Evolutionary conservation across 2,329 filamentous ascomycete genomes (phyloP).

Genomic region (Talaromyces albobiverticillius): DNA sequence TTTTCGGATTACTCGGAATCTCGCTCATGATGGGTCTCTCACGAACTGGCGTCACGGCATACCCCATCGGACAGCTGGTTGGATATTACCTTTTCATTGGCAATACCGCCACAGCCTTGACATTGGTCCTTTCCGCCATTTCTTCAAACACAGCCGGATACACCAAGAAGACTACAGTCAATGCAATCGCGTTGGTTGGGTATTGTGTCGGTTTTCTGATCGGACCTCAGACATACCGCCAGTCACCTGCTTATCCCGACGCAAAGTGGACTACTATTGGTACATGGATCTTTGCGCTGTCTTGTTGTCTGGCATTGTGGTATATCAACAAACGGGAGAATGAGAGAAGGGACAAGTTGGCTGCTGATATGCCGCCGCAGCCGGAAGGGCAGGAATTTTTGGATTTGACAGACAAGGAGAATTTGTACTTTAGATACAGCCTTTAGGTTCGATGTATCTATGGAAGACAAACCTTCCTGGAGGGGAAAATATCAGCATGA

Average conservation of each 20-base stretch:
- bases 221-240: not conserved
- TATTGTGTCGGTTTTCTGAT: not conserved
- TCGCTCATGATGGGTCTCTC: not conserved
- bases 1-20: not conserved
- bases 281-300: not conserved
- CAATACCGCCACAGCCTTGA: not conserved
- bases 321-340: not conserved
- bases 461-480: too few relatives aligned
- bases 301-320: not conserved
- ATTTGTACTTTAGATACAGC: slow-evolving; percentile 1
- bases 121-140: not conserved
- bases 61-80: not conserved
- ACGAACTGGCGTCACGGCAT: not conserved
- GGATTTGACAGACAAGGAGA: slow-evolving; percentile 31
- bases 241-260: not conserved
- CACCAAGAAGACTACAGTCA: slow-evolving; percentile 3
- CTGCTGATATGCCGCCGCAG: slow-evolving; percentile 45
- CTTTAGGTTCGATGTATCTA: too few relatives aligned
- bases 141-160: not conserved
- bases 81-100: not conserved
- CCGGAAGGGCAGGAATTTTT: slow-evolving; percentile 87
- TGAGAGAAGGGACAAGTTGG: not conserved
- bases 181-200: not conserved
- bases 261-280: not conserved
- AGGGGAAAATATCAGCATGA: too few relatives aligned